Base-by-base conservation (phyloP, 495 filamentous ascomycete species). In the Talaromyces liani region DNA sequence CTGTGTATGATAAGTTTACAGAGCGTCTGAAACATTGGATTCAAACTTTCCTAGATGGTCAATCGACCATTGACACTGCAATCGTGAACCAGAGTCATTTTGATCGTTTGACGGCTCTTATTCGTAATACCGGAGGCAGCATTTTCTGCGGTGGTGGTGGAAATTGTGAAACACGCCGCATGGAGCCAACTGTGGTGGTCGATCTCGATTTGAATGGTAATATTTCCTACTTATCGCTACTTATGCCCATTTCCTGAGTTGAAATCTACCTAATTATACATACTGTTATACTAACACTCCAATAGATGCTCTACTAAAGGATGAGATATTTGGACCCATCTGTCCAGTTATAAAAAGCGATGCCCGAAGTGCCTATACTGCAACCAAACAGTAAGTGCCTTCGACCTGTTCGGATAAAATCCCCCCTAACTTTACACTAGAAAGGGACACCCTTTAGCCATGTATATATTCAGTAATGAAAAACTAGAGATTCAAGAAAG, bases 241-340 rank as follows among this genome's bases (percentile, higher is more conserved):
- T 12, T 12, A 4, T 39, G 9, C 6, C 34, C 12, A 14, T 3
- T 39, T 14, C 34, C 14, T 39, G 12, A 39, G 2, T 14, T 4
- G 2, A 39, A 14, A 39, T 85, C n/a, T 80, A 93, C 67, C 77
- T 95, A 64, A 70, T 74, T 6, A 33, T 39, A 2, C 25, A 2
- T 33, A 20, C 24, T 59, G 57, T 39, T 33, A 39, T 33, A 9
- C 34, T 59, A 18, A 34, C 6, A 5, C 1, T 34, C 4, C 14
- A 5, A 9, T 34, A 61, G 59, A 61, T 29, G 6, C 25, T 4
- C 12, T 41, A 3, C 18, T 61, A 10, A 31, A 61, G 63, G 85
- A 92, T 47, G 93, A 97, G 76, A 83, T 87, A 36, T 97, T 97
- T 70, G 93, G 92, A 3, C 91, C 93, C 1, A 82, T 96, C 56